Evolutionary conservation across 768 basidiomycete species (phyloP), one percentile per base, ranked within the genome.

Genomic region (Phylloporus rhodoxanthus): DNA sequence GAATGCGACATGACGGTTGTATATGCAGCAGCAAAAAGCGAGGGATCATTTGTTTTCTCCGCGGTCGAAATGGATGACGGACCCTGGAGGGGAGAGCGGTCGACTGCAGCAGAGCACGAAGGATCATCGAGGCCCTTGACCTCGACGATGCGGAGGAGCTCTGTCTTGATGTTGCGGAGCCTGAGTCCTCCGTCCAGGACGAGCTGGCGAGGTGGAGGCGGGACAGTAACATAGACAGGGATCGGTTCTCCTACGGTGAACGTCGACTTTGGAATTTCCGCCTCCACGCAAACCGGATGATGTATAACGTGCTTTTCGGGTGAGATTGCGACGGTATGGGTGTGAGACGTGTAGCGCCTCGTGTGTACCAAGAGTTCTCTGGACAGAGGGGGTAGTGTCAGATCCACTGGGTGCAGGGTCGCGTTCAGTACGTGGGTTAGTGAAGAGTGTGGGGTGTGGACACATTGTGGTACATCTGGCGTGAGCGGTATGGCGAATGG

Each of bases 401-500:
- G 60, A 51, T 80, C 73, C 13, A 65, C 53, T 0, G 84, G 76
- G 59, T 82, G 72, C 20, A 94, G 68, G 1, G 75, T 79, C 29
- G 85, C 91, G 11, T 77, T 81, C 39, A 94, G 72, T 14, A 75
- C 72, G 64, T 94, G 86, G 13, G 75, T 74, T 46, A 94, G 72
- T 1, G 82, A 79, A 2, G 91, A 92, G 54, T 79, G 78, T 14
- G 82, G 74, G 4, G 90, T 87, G 58, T 84, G 81, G 26, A 92
- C 73, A 34, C 87, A 88, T 64, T 92, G 87, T 0, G 91, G 91
- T 6, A 87, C 82, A 66, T 94, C 91, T 36, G 78, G 68, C 51
- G 75, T 79, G 45, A 94, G 75, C 10, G 87, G 87, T 52, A 94
- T 82, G 32, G 87, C 79, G 68, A 93, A 94, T n/a, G 85, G 81